These are phyloP conservation scores for Boletus rufocinnamomeus DNA, from an alignment of 768 basidiomycete genomes.

Conservation along the genomic window DNA sequence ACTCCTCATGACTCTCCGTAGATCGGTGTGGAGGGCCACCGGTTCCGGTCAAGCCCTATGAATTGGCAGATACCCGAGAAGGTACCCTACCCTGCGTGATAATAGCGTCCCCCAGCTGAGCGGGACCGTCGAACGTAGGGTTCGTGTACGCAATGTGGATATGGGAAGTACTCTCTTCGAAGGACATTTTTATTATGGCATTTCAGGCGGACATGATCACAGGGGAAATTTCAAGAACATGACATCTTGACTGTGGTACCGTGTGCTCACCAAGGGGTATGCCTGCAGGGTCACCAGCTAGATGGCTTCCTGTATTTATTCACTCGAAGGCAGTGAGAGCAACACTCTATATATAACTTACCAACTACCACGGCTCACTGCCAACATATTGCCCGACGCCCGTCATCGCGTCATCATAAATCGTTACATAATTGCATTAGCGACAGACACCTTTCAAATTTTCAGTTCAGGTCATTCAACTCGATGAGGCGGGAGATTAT, in stretches of 20 bases:
- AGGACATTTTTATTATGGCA: background rate
- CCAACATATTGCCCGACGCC: background rate
- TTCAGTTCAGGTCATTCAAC: background rate
- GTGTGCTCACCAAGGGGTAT: background rate
- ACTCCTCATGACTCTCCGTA: background rate
- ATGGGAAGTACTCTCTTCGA: background rate
- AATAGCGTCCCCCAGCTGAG: background rate
- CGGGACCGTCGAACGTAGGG: background rate
- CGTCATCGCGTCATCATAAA: background rate
- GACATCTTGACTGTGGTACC: background rate
- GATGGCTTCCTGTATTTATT: background rate
- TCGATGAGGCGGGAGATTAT: background rate
- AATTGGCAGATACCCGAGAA: background rate
- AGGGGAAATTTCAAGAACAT: background rate
- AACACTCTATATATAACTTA: background rate
- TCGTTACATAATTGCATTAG: background rate
- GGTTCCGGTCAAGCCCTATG: background rate
- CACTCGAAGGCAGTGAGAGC: background rate
- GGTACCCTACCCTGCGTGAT: background rate
- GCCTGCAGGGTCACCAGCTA: background rate
- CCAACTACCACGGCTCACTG: background rate
- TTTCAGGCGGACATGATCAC: background rate
- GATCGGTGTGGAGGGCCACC: background rate
- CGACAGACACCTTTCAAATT: background rate
- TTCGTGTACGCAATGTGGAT: background rate